phyloP scores from a whole-genome alignment of 345 rosid genomes.

The Syzygium aqueum region DNA sequence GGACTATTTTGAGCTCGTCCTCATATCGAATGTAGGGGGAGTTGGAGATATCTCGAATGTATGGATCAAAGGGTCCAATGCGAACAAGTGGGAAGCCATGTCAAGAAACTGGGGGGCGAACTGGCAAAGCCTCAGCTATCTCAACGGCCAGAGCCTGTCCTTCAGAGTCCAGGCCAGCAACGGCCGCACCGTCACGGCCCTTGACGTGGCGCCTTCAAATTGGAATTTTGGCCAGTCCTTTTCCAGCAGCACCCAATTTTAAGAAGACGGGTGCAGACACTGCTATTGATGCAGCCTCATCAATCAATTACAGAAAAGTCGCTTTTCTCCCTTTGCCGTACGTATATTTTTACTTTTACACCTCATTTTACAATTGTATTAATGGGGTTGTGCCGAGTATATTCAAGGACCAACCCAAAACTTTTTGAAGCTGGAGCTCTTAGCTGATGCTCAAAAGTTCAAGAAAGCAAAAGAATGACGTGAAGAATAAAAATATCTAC shows the following conservation, averaged over 20 bases:
- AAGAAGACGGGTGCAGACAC: background rate
- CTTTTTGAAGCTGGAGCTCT: background rate
- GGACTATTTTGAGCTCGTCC: constrained; percentile 61
- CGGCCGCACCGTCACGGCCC: constrained; percentile 31
- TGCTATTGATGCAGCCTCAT: background rate
- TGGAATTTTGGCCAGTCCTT: constrained; percentile 70
- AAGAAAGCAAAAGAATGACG: background rate
- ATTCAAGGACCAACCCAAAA: background rate
- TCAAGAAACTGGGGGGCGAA: constrained; percentile 66
- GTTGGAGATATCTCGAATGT: constrained; percentile 45
- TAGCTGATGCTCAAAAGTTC: background rate
- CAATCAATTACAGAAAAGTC: background rate
- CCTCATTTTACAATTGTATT: background rate
- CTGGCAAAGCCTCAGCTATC: constrained; percentile 63
- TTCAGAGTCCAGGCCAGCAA: constrained; percentile 43
- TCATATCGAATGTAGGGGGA: constrained; percentile 61
- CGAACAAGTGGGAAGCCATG: constrained; percentile 44
- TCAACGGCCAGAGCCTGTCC: constrained; percentile 58
- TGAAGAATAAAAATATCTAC: background rate
- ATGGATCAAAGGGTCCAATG: constrained; percentile 49
- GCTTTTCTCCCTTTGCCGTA: background rate
- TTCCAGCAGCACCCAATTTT: constrained; percentile 46
- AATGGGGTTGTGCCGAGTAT: background rate
- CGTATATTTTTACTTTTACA: background rate
- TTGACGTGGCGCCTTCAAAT: constrained; percentile 32